Percentiles rank a stretch among this genome's conserved stretches.
Conservation (phyloP, 768 basidiomycete species). For the Rubroboletus satanas region DNA sequence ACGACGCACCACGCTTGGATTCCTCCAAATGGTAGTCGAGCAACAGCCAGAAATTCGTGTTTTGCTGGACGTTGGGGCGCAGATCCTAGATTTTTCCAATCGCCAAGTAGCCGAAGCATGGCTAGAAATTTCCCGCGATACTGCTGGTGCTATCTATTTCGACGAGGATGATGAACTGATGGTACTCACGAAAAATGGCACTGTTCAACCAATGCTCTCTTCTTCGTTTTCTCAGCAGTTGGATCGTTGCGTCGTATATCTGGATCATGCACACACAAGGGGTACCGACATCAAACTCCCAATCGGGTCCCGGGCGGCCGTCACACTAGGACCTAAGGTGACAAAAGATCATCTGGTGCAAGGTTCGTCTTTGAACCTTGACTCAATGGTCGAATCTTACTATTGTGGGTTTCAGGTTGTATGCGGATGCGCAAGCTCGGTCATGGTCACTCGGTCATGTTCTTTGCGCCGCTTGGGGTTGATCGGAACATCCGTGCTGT, state of each 20-base stretch:
- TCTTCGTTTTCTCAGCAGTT: conserved; percentile 29
- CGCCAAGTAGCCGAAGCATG: conserved; percentile 37
- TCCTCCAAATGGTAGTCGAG: conserved; percentile 27
- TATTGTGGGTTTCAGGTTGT: no score
- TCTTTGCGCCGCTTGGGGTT: conserved; percentile 42
- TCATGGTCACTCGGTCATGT: conserved; percentile 42
- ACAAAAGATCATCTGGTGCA: conserved; percentile 34
- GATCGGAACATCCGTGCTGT: conserved; percentile 33
- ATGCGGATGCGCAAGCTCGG: conserved; percentile 51
- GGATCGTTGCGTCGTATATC: conserved; percentile 31
- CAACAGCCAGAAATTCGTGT: conserved; percentile 39
- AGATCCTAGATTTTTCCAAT: conserved; percentile 48
- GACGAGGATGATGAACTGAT: conserved; percentile 26
- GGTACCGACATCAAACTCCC: conserved; percentile 39
- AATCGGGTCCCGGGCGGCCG: conserved; percentile 9
- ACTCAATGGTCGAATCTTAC: no score
- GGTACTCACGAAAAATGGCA: conserved; percentile 23
- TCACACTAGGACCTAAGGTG: conserved; percentile 26
- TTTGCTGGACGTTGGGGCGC: conserved; percentile 52
- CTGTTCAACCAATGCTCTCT: conserved; percentile 15
- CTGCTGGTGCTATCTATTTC: conserved; percentile 27
- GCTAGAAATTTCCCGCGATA: conserved; percentile 27
- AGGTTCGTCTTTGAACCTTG: conserved; percentile 25
- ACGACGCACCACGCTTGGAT: not conserved
- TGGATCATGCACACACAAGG: conserved; percentile 37